Evolutionary conservation across 805 yeast species (phyloP).

Genomic region (Pichia manshurica): DNA sequence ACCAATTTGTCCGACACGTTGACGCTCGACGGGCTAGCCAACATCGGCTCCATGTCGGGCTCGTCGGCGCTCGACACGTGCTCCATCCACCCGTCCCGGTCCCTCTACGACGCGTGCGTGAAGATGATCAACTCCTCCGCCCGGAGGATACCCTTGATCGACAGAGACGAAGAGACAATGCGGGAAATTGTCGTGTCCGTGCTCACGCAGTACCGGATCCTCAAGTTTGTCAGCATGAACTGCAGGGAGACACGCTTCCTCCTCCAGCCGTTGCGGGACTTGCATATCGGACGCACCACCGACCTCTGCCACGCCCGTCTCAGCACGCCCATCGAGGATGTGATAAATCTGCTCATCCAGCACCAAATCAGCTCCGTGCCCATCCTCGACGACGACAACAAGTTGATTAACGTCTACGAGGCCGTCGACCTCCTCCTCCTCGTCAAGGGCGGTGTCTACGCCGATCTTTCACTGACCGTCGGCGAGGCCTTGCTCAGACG

Average conservation of each 20-base stretch:
- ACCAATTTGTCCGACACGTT: slow-evolving; percentile 75
- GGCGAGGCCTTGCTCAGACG: slow-evolving; percentile 94
- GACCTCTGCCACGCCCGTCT: slow-evolving; percentile 73
- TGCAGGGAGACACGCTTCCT: slow-evolving; percentile 90
- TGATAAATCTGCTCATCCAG: slow-evolving; percentile 72
- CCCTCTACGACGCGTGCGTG: slow-evolving; percentile 87
- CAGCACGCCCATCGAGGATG: slow-evolving; percentile 91
- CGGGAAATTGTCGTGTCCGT: slow-evolving; percentile 94
- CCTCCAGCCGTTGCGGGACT: slow-evolving; percentile 64
- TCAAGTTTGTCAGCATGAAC: slow-evolving; percentile 91
- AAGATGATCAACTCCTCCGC: slow-evolving; percentile 86
- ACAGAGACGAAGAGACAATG: slow-evolving; percentile 85
- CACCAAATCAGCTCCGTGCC: slow-evolving; percentile 90
- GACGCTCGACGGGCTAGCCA: slow-evolving; percentile 78
- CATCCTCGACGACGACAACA: slow-evolving; percentile 64
- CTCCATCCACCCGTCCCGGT: slow-evolving; percentile 84
- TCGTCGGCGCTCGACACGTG: slow-evolving; percentile 75
- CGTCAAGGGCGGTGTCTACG: slow-evolving; percentile 90
- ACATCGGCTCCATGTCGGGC: slow-evolving; percentile 82
- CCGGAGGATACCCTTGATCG: slow-evolving; percentile 89
- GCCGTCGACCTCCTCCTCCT: slow-evolving; percentile 90
- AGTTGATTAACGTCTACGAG: slow-evolving; percentile 84
- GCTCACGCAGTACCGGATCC: slow-evolving; percentile 89
- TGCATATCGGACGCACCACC: slow-evolving; percentile 54
- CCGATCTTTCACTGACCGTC: slow-evolving; percentile 82